Evolutionary conservation across 2,329 filamentous ascomycete genomes (phyloP), one percentile per base, ranked within the genome.

Genomic region (Aspergillus sp.): DNA sequence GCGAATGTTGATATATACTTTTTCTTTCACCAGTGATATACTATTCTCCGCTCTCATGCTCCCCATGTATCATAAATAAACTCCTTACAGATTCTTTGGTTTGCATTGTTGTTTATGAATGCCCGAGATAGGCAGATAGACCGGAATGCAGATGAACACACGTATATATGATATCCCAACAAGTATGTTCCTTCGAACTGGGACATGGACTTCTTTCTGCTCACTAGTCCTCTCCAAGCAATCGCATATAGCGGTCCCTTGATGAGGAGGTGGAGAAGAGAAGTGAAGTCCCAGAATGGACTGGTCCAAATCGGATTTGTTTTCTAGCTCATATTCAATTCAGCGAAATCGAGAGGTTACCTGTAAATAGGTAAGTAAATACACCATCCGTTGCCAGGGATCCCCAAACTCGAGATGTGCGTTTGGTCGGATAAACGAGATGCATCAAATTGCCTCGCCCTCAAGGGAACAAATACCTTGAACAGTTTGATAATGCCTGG

Each of bases 171-270:
- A n/a, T 30, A 34, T 30, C 19, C 41, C 25, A 23, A 46, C 15
- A 13, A 43, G 38, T 11, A 43, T 15, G 13, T 46, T 19, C 17
- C 17, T 46, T 19, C 19, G 22, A 13, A 47, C 22, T 3, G 45
- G n/a, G 45, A 8, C n/a, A 47, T 47, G n/a, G 38, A 47, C 22
- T 19, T 52, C 22, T 23, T 13, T 9, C 49, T 23, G 8, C 22
- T 30, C 31, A 13, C 52, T 43, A 55, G 59, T 75, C 75, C 75
- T 77, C 75, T 76, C 73, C 71, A 75, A 76, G 66, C 67, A 74
- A 63, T 59, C 71, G 71, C 75, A 64, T 76, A 57, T 76, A 77
- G 74, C 72, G 71, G 64, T 63, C 63, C 62, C 68, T 72, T 72
- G 69, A 64, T 77, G 76, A 77, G 76, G 76, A 69, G 59, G 64